Percentiles rank a stretch among this genome's conserved stretches.
Evolutionary conservation across 2,329 filamentous ascomycete species (phyloP).

Genomic region (Colletotrichum nymphaeae): DNA sequence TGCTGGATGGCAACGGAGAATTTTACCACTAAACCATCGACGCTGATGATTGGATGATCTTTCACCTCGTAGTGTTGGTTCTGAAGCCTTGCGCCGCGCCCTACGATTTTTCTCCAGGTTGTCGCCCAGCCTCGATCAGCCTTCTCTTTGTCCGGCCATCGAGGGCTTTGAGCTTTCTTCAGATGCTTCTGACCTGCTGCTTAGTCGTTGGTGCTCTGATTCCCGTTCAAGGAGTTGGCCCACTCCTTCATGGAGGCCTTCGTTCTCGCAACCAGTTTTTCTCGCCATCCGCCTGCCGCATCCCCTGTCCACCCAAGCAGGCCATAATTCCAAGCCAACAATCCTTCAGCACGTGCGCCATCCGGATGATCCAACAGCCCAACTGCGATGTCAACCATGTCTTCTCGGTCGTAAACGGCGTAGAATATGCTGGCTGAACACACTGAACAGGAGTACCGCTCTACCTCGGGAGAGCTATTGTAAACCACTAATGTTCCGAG

Average conservation of each 20-base stretch:
- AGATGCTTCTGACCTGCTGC: not conserved
- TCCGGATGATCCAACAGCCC: constrained; percentile 56
- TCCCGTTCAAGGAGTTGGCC: not conserved
- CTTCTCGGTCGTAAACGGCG: constrained; percentile 48
- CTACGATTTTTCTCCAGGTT: too few species aligned
- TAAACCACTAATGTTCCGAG: constrained; percentile 57
- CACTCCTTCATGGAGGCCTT: constrained; percentile 35
- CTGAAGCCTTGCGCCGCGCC: accelerated
- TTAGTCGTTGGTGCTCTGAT: not conserved
- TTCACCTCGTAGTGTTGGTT: accelerated
- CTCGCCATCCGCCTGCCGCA: constrained; percentile 53
- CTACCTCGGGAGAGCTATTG: constrained; percentile 54
- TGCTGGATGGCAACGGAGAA: not conserved
- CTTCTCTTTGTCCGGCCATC: not conserved
- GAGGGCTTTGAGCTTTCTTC: not conserved
- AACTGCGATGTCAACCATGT: constrained; percentile 56
- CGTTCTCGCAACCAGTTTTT: constrained; percentile 44
- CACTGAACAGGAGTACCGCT: constrained; percentile 59
- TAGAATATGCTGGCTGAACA: constrained; percentile 63
- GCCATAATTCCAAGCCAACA: constrained; percentile 55
- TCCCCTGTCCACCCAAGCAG: constrained; percentile 46
- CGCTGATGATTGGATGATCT: not conserved
- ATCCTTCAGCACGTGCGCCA: constrained; percentile 58
- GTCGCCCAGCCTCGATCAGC: too few species aligned
- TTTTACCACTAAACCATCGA: constrained; percentile 3